These are phyloP conservation scores for Marasmius oreades DNA, from an alignment of 1,284 basidiomycete species.

Conservation along the genomic window DNA sequence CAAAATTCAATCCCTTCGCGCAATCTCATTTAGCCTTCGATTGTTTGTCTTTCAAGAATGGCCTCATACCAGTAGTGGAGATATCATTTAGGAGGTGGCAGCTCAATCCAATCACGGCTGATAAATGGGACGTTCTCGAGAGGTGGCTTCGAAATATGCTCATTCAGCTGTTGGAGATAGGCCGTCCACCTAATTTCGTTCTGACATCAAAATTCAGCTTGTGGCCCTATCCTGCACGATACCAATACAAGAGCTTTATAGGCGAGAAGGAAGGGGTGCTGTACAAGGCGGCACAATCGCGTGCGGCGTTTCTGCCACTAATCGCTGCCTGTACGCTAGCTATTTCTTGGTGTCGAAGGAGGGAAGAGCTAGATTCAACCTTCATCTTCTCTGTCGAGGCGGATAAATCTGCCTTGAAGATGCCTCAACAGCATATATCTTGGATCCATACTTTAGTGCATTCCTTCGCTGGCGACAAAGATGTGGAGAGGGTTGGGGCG, in stretches of 20 bases:
- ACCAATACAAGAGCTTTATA: neutral
- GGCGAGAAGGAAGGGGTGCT: neutral
- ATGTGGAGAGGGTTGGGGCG: neutral
- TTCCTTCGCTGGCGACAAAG: neutral
- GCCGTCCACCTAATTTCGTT: neutral
- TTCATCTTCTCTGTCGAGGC: neutral
- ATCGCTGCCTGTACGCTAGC: neutral
- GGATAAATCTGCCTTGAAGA: neutral
- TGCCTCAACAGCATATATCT: no score
- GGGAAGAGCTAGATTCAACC: neutral
- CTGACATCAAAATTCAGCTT: neutral
- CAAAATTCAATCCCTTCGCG: neutral
- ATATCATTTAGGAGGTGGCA: neutral
- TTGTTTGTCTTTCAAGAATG: no score
- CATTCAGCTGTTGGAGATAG: neutral
- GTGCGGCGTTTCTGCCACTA: neutral
- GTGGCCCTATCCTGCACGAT: neutral
- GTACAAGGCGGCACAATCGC: neutral
- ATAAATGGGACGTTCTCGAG: neutral
- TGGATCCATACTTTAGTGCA: neutral
- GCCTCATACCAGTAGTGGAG: no score
- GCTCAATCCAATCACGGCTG: neutral
- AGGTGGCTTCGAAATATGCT: neutral
- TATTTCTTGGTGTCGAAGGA: neutral
- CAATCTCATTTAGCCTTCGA: neutral